Base-by-base conservation (phyloP, 2,329 filamentous ascomycete genomes). In the Chaetothyriales sp. region DNA sequence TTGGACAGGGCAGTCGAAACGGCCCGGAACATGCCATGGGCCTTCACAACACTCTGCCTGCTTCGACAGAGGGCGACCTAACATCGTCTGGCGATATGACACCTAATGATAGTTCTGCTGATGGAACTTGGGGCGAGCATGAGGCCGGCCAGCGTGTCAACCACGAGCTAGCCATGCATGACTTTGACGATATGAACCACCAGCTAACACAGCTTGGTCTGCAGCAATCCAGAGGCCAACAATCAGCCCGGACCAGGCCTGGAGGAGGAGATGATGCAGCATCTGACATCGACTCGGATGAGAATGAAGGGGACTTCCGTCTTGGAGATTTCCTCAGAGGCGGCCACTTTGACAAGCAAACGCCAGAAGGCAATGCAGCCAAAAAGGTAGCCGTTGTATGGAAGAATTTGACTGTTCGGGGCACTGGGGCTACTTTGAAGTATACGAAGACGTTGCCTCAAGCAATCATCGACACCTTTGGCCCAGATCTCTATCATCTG, bases 371-470 rank as follows among this genome's bases (percentile, higher is more conserved):
- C 5, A 71, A 73, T 36, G 83, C 84, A 0, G 76, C 81, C 9
- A 92, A 90, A 69, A 84, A 81, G 60, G 78, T 90, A 9, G 85
- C 86, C 2, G 82, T 90, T 1, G 70, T 87, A 1, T 90, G 82
- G 71, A 85, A 83, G 65, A 75, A 85, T 58, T 70, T 90, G 47
- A 86, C 79, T 0, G 85, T 90, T 25, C 81, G 83, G 63, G 85
- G 85, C 18, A 69, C 81, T 6, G 79, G 80, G 43, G 78, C 77
- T 10, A 80, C 78, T 0, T 73, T 82, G 0, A 78, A 78, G 0
- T 84, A 84, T 56, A 83, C 84, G 22, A 78, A 78, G 54, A 87
- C 84, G 0, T 67, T 90, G 0, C 84, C 85, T 0, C 76, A 85
- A 56, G 85, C 85, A 2, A 73, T 90, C 39, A 55, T 87, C 3